Conservation (phyloP, 768 basidiomycete species). For the Leccinum olivaceopallidum region DNA sequence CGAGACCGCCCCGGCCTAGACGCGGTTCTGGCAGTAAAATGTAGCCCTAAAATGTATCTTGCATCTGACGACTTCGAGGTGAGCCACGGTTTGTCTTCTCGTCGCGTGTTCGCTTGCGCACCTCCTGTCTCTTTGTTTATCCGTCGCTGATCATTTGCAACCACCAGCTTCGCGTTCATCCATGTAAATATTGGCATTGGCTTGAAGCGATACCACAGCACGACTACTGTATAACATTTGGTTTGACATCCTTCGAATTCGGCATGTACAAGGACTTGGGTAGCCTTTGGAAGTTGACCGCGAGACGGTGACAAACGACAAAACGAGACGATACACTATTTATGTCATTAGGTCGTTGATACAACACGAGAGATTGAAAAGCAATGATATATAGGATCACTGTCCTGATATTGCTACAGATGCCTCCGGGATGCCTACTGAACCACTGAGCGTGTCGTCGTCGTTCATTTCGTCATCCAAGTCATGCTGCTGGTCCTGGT, state of each 20-base stretch:
- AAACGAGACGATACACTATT: conserved; percentile 24
- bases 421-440: conserved; percentile 7
- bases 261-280: conserved; percentile 11
- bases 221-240: conserved; percentile 27
- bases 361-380: conserved; percentile 15
- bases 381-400: conserved; percentile 23
- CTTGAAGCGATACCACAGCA: conserved; percentile 22
- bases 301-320: not conserved
- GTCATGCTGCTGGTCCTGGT: conserved; percentile 38
- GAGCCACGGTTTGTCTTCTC: not conserved
- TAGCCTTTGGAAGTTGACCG: conserved; percentile 7
- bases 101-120: not conserved
- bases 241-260: conserved; percentile 18
- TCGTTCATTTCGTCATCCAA: conserved; percentile 17
- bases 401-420: conserved; percentile 7
- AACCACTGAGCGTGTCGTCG: conserved; percentile 12
- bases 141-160: conserved; percentile 7
- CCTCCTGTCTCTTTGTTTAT: not conserved
- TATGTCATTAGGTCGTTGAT: conserved; percentile 24
- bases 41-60: conserved; percentile 34
- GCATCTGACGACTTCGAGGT: conserved; percentile 21
- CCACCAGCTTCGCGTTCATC: conserved; percentile 31
- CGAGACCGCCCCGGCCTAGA: conserved; percentile 37
- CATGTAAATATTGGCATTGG: conserved; percentile 32
- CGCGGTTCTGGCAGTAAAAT: conserved; percentile 51